These are phyloP conservation scores for Hypoxylon fuscum DNA, from an alignment of 495 filamentous ascomycete species.

Conservation along the genomic window DNA sequence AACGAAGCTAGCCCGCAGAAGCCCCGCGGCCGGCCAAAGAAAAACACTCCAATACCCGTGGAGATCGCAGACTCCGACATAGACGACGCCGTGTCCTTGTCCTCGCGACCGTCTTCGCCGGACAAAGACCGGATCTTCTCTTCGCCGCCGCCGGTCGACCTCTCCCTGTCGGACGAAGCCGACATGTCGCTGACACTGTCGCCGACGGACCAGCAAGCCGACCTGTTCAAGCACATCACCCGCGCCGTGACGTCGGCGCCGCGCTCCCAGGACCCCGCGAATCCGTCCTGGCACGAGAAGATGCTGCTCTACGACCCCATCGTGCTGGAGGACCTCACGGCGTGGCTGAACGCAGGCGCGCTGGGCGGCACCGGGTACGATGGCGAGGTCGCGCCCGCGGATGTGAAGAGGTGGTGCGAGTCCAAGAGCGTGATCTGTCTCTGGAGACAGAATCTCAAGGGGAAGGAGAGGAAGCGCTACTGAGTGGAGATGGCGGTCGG, in stretches of 20 bases:
- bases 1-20: constrained; percentile 35
- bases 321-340: constrained; percentile 83
- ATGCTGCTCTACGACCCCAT: constrained; percentile 96
- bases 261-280: constrained; percentile 56
- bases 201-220: constrained; percentile 49
- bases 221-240: constrained; percentile 70
- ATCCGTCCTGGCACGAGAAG: constrained; percentile 83
- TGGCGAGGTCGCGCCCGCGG: constrained; percentile 64
- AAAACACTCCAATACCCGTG: constrained; percentile 45
- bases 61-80: constrained; percentile 71
- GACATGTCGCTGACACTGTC: constrained; percentile 50
- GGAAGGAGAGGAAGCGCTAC: constrained; percentile 59
- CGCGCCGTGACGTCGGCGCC: constrained; percentile 65
- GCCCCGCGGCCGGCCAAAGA: constrained; percentile 16
- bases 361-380: constrained; percentile 69
- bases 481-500: constrained; percentile 28
- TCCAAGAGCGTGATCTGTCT: constrained; percentile 79
- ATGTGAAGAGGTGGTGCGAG: constrained; percentile 88
- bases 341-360: constrained; percentile 81
- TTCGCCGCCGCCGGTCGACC: constrained; percentile 44
- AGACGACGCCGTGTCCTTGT: constrained; percentile 32
- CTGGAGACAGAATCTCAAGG: constrained; percentile 58
- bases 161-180: constrained; percentile 51
- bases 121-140: constrained; percentile 46
- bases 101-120: constrained; percentile 52